phyloP scores from a whole-genome alignment of 352 stramenopile genomes.

The Phytophthora citrophthora region DNA sequence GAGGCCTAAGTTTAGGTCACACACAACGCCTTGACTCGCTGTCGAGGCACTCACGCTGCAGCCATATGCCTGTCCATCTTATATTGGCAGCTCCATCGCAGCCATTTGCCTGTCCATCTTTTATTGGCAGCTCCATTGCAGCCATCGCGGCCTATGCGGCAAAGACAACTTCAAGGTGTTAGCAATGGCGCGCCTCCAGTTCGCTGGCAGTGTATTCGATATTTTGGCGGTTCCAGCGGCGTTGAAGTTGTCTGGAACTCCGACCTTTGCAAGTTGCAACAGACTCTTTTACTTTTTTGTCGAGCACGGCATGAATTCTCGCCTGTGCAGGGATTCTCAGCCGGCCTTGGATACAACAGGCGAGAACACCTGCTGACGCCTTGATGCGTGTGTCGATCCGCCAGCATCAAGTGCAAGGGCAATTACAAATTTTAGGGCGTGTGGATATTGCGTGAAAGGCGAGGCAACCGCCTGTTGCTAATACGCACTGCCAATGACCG shows the following conservation, averaged over 20 bases:
- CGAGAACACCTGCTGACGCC: not conserved
- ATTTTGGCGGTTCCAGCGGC: conserved; percentile 11
- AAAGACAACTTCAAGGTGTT: conserved; percentile 13
- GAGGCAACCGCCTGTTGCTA: conserved; percentile 22
- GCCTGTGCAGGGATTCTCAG: conserved; percentile 15
- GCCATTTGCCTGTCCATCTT: conserved; percentile 20
- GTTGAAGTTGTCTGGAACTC: conserved; percentile 28
- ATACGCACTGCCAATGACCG: conserved; percentile 14
- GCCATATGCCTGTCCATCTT: conserved; percentile 20
- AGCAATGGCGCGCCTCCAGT: not conserved
- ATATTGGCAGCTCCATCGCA: conserved; percentile 7
- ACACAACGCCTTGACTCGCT: conserved; percentile 1
- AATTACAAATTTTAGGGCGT: conserved; percentile 35
- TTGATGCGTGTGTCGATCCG: conserved; percentile 4
- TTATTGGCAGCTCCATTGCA: conserved; percentile 5
- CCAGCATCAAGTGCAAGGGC: conserved; percentile 12
- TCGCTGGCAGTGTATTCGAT: not conserved
- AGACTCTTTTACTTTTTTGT: not conserved
- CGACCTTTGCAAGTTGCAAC: not conserved
- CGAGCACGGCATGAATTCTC: not conserved
- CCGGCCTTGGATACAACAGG: conserved; percentile 1
- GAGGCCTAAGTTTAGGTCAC: conserved; percentile 14
- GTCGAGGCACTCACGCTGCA: conserved; percentile 6
- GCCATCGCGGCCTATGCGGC: too few species aligned
- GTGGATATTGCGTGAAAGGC: conserved; percentile 41